Evolutionary conservation across 331 rosid genomes (phyloP).

Genomic region (Ulmus americana): DNA sequence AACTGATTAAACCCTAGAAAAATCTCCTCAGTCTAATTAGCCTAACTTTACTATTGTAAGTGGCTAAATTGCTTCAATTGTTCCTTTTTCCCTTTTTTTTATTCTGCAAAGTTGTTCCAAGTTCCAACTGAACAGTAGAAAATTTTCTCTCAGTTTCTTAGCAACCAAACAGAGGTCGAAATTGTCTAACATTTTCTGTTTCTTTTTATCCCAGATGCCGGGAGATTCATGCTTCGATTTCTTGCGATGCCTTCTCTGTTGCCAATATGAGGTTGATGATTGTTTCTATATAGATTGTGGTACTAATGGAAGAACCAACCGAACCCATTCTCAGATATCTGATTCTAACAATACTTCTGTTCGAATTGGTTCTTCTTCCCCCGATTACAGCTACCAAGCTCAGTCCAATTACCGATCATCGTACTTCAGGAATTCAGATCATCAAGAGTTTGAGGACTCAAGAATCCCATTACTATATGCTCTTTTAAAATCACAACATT

Average conservation of each 20-base stretch:
- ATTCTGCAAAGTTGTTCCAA: too few species aligned
- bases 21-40: too few species aligned
- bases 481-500: too few species aligned
- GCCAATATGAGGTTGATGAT: slow-evolving; percentile 7
- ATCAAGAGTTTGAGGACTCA: not conserved
- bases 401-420: not conserved
- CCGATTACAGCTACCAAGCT: not conserved
- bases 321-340: not conserved
- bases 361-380: not conserved
- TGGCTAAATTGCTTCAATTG: too few species aligned
- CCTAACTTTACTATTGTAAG: too few species aligned
- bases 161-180: too few species aligned
- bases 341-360: not conserved
- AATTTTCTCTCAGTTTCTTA: too few species aligned
- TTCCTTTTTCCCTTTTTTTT: too few species aligned
- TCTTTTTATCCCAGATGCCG: too few species aligned
- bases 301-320: not conserved
- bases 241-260: slow-evolving; percentile 7
- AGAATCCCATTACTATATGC: not conserved
- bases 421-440: not conserved
- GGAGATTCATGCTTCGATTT: not conserved
- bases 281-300: not conserved
- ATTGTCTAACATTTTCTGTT: too few species aligned
- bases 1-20: too few species aligned
- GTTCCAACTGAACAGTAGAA: too few species aligned